Evolutionary conservation across 768 basidiomycete species (phyloP), one percentile per base, ranked within the genome.

Genomic region (Trametopsis cervina): DNA sequence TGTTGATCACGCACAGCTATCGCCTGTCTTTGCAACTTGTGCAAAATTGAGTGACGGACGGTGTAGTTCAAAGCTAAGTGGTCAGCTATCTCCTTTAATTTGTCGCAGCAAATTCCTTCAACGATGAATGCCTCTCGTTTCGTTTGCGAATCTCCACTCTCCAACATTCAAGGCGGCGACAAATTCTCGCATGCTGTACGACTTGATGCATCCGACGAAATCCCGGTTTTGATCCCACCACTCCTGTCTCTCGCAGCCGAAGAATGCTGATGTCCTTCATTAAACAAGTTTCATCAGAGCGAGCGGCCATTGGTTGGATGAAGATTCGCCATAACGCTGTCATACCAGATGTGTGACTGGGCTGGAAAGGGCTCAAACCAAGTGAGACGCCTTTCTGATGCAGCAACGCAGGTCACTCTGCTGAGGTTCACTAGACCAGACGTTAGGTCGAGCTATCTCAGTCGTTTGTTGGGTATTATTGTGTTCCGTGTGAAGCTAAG

Each of bases 151-250:
- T 15, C 29, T 33, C 58, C 0, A 56, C 49, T 12, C 50, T 10
- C 69, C 69, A 74, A 17, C 52, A 53, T 21, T 61, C 58, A 0
- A 59, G 43, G 1, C 40, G 26, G 0, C 50, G 29, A 1, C 44
- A 22, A 2, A 50, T 46, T 1, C 45, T 49, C 4, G 47, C 44
- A 38, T 67, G 62, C 26, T 55, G 46, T 2, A 65, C 55, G 0
- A 63, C 29, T 13, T 67, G 54, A 37, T 69, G 66, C 55, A 62
- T 64, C 37, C 42, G 46, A 2, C 63, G 55, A 44, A 66, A 68
- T 5, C 52, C 54, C 1, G 66, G 62, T 9, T 63, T 58, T 1
- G 40, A 48, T 1, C 39, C 47, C 9, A 67, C 49, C 22, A 50
- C 55, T 0, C 54, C 57, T 2, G 57, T 59, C 12, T 69, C 64